These are phyloP conservation scores for Lactarius akahatsu DNA, from an alignment of 768 basidiomycete species.

Conservation along the genomic window DNA sequence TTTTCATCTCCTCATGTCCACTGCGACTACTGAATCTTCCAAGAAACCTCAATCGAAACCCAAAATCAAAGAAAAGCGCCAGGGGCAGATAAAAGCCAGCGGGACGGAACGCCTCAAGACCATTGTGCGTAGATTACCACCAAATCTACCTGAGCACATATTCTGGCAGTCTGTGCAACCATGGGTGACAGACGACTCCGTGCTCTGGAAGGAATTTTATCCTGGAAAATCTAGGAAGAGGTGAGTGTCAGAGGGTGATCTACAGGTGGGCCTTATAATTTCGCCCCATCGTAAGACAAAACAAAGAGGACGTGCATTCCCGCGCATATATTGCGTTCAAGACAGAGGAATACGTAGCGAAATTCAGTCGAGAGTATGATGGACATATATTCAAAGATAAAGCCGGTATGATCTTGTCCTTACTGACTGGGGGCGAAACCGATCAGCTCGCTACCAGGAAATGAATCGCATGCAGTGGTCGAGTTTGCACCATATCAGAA, in stretches of 20 bases:
- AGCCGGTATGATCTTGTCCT: slow-evolving; percentile 55
- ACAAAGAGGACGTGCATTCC: slow-evolving; percentile 82
- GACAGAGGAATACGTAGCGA: slow-evolving; percentile 63
- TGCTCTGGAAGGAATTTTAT: slow-evolving; percentile 63
- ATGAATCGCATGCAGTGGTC: slow-evolving; percentile 84
- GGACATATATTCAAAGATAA: slow-evolving; percentile 92
- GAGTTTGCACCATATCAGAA: slow-evolving; percentile 96
- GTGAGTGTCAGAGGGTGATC: slow-evolving; percentile 40
- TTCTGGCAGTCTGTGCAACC: slow-evolving; percentile 90
- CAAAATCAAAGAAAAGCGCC: slow-evolving; percentile 36
- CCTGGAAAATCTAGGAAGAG: slow-evolving; percentile 69
- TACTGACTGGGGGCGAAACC: not conserved
- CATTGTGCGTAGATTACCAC: slow-evolving; percentile 83
- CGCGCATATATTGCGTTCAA: slow-evolving; percentile 93
- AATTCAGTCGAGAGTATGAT: slow-evolving; percentile 82
- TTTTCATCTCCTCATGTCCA: slow-evolving; percentile 10
- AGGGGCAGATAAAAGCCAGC: slow-evolving; percentile 33
- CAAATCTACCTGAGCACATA: slow-evolving; percentile 86
- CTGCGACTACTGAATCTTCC: slow-evolving; percentile 25
- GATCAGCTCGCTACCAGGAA: slow-evolving; percentile 49
- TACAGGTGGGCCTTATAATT: not conserved
- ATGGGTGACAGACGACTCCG: slow-evolving; percentile 80
- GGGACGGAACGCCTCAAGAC: slow-evolving; percentile 73
- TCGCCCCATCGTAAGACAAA: slow-evolving; percentile 46
- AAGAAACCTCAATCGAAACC: slow-evolving; percentile 32